Evolutionary conservation across 441 rosid genomes (phyloP).

Genomic region (Adansonia rubrostipa): DNA sequence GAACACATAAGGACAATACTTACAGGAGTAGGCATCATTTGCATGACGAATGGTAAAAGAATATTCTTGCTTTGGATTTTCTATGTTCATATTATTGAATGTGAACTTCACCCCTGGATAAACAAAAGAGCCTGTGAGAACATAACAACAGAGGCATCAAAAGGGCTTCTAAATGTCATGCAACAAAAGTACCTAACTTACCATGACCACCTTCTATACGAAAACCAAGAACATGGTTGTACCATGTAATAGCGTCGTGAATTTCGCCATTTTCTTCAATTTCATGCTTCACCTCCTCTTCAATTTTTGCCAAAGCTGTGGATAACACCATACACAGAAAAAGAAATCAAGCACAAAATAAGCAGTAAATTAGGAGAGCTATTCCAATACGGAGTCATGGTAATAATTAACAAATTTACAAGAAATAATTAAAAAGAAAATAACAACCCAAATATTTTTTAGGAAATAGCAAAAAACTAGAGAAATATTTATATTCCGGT

Average conservation of each 20-base stretch:
- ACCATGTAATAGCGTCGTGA: slow-evolving; percentile 76
- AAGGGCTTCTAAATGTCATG: slow-evolving; percentile 4
- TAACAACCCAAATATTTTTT: background rate
- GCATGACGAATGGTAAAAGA: slow-evolving; percentile 69
- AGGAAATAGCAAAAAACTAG: background rate
- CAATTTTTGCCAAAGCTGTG: slow-evolving; percentile 45
- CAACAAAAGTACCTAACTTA: slow-evolving; percentile 31
- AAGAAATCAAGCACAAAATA: slow-evolving; percentile 17
- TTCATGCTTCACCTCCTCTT: slow-evolving; percentile 49
- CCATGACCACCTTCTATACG: slow-evolving; percentile 84
- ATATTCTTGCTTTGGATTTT: slow-evolving; percentile 54
- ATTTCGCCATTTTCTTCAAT: slow-evolving; percentile 46
- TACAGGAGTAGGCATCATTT: slow-evolving; percentile 68
- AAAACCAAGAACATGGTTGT: slow-evolving; percentile 72
- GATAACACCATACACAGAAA: background rate
- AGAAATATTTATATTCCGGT: background rate
- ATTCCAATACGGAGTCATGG: background rate
- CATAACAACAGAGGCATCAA: slow-evolving; percentile 16
- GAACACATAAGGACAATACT: slow-evolving; percentile 31
- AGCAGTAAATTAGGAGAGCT: slow-evolving; percentile 17
- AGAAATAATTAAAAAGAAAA: background rate
- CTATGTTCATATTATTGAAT: slow-evolving; percentile 55
- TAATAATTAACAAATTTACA: slow-evolving; percentile 5
- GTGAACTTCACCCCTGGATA: slow-evolving; percentile 77
- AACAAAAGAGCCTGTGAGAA: slow-evolving; percentile 29